Percentiles rank a stretch among this genome's conserved stretches.
Evolutionary conservation across 176 grass and related monocot genomes (phyloP).

Genomic region (Melocanna baccifera): DNA sequence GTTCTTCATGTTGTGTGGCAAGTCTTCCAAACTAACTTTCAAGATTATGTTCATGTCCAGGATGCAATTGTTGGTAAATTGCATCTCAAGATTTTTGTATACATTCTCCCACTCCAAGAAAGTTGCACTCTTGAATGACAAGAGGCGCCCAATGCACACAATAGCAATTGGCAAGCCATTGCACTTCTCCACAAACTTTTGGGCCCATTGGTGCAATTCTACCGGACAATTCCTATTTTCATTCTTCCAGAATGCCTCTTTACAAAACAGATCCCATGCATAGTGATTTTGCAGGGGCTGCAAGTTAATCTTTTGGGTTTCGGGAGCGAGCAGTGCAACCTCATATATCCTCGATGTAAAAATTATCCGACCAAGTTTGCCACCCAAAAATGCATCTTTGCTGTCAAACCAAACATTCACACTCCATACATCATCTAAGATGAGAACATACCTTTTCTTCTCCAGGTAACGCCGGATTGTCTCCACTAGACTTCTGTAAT

Average conservation of each 20-base stretch:
- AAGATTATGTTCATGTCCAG: no score
- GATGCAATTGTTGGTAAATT: no score
- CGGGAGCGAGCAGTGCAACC: neutral
- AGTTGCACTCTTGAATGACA: neutral
- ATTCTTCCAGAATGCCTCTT: neutral
- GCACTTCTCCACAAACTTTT: neutral
- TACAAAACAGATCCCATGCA: conserved; percentile 14
- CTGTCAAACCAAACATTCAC: neutral
- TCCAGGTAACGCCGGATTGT: no score
- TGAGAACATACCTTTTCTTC: neutral
- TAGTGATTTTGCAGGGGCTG: neutral
- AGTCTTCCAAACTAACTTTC: no score
- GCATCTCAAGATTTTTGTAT: no score
- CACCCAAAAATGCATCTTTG: neutral
- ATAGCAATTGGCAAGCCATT: conserved; percentile 1
- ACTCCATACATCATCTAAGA: neutral
- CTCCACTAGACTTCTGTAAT: no score
- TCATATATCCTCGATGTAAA: neutral
- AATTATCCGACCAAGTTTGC: neutral
- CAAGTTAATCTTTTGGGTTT: neutral
- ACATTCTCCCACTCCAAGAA: no score
- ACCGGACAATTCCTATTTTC: neutral
- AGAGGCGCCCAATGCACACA: conserved; percentile 2
- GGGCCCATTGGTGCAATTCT: neutral
- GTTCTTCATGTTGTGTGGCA: no score